These are phyloP conservation scores for Piper betle DNA, from an alignment of 164 flowering plant genomes.

Conservation along the genomic window DNA sequence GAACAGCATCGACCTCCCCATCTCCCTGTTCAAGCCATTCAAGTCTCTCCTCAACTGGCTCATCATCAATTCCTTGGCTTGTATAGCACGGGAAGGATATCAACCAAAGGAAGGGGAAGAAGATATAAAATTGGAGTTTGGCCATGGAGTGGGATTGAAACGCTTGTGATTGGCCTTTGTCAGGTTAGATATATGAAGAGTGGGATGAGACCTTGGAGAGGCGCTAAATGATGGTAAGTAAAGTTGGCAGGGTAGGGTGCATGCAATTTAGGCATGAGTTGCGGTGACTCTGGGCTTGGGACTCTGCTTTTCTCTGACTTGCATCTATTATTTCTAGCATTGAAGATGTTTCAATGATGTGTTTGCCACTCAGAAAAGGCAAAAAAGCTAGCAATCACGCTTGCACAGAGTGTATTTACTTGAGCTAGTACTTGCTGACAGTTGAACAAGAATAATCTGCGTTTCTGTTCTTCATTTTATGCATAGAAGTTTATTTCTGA, in stretches of 20 bases:
- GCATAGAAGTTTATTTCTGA: too few species aligned
- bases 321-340: not conserved
- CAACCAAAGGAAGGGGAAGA: conserved; percentile 6
- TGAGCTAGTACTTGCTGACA: too few species aligned
- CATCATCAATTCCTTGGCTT: conserved; percentile 8
- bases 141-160: not conserved
- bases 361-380: not conserved
- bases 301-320: not conserved
- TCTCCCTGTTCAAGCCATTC: conserved; percentile 36
- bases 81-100: conserved; percentile 12
- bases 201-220: not conserved
- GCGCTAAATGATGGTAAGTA: not conserved
- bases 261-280: conserved; percentile 1
- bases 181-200: not conserved
- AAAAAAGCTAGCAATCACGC: not conserved
- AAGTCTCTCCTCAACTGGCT: conserved; percentile 6
- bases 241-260: not conserved
- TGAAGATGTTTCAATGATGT: not conserved
- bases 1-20: conserved; percentile 31
- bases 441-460: too few species aligned
- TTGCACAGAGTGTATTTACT: not conserved
- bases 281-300: not conserved
- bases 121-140: not conserved
- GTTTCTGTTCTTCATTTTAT: too few species aligned
- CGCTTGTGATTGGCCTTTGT: not conserved